A percentile compares a stretch with the other conserved stretches of the same genome.
Conservation (phyloP, 371 early-diverging fungal species). For the Mortierella sp. region DNA sequence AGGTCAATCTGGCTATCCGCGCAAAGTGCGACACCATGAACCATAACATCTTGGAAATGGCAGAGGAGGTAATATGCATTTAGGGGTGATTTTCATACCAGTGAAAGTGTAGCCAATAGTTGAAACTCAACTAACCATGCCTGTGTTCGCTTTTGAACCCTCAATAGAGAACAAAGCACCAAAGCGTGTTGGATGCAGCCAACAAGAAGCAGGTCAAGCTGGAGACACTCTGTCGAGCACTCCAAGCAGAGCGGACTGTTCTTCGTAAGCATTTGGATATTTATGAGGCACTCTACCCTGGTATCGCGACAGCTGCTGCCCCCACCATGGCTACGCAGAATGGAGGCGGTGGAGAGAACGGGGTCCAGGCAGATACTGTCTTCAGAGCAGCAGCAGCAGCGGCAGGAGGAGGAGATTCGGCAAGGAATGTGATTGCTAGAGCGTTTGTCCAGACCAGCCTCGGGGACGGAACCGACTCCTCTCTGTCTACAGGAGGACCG, state of each 20-base stretch:
- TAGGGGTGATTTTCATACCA: not conserved
- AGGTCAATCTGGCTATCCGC: slow-evolving; percentile 62
- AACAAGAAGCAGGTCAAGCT: slow-evolving; percentile 61
- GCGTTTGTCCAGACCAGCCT: slow-evolving; percentile 18
- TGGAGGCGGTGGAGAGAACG: slow-evolving; percentile 4
- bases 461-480: not conserved
- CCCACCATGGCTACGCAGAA: slow-evolving; percentile 5
- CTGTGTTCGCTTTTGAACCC: not conserved
- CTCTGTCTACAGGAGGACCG: not conserved
- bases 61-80: slow-evolving; percentile 62
- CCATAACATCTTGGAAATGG: slow-evolving; percentile 68
- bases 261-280: slow-evolving; percentile 24
- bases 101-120: too few species aligned
- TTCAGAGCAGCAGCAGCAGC: slow-evolving; percentile 20
- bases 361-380: slow-evolving; percentile 1
- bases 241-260: slow-evolving; percentile 57
- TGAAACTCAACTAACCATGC: not conserved
- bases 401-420: too few species aligned
- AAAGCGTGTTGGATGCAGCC: slow-evolving; percentile 59
- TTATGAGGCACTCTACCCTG: slow-evolving; percentile 17
- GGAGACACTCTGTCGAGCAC: slow-evolving; percentile 67
- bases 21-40: slow-evolving; percentile 68
- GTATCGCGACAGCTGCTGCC: not conserved
- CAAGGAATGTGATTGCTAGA: too few species aligned
- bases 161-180: slow-evolving; percentile 58